Base-by-base conservation (phyloP, 2,329 filamentous ascomycete genomes). In the Fusarium burgessii region DNA sequence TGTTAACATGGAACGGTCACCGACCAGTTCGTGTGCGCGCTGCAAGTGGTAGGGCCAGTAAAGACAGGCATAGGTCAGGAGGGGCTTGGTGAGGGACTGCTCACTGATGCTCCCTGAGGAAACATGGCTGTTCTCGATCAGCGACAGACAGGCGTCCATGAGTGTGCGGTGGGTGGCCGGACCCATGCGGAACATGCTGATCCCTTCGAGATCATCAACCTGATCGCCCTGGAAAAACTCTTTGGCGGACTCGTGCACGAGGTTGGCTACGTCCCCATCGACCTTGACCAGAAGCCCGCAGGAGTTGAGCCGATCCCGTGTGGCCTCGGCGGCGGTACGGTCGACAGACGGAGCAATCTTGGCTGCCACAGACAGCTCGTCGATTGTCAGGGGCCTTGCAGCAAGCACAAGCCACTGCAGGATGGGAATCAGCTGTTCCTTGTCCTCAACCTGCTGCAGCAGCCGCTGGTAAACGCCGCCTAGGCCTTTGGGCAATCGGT, bases 161-260 rank as follows among this genome's bases (percentile, higher is more conserved):
- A 57, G 54, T 17, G 12, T n/a, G 13, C 8, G 43, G 13, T 57
- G 54, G 13, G 54, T 57, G 10, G 27, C 9, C 11, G 43, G 54
- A 23, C 35, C n/a, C 54, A 57, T 57, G 8, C 41, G 41, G 17
- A 57, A 57, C 32, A 36, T 46, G 10, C 45, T 46, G 25, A 36
- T 57, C 17, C 33, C 41, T 17, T 57, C 17, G 3, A 57, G 18
- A 15, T 45, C 42, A 18, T 38, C 25, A 25, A 36, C 54, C 14
- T 57, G 54, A 14, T 57, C 41, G 18, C 54, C 36, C 35, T 57
- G 54, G 17, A 57, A 57, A 10, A 57, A 57, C 23, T 57, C 54
- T 17, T 57, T 57, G 13, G 54, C 54, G 10, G 54, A 57, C 27
- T 57, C 54, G 25, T 57, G 54, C 27, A 57, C 41, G 8, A 57